Conservation (phyloP, 495 filamentous ascomycete species). For the Neurospora africana region DNA sequence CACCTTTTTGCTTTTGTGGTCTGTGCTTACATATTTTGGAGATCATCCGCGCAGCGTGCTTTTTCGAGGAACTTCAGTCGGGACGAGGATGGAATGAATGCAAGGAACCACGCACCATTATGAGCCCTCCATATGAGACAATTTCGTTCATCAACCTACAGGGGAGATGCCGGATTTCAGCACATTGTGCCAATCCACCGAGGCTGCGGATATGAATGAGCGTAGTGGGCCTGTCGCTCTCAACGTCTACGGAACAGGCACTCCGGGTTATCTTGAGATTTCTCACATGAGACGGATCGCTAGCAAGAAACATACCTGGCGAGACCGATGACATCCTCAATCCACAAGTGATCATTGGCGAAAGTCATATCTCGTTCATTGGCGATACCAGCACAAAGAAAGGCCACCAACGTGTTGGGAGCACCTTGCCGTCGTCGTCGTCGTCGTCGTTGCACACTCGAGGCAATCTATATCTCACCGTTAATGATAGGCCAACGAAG, state of each 20-base stretch:
- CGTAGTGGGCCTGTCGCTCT: not conserved
- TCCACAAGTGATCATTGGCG: not conserved
- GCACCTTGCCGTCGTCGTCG: not conserved
- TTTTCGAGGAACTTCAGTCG: not conserved
- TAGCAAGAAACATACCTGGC: not conserved
- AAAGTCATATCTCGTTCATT: not conserved
- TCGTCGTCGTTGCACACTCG: not conserved
- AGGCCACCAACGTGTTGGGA: not conserved
- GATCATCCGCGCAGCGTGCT: not conserved
- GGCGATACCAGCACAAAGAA: not conserved
- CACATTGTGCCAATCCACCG: not conserved
- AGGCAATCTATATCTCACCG: not conserved
- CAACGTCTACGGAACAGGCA: not conserved
- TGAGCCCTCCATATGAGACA: not conserved
- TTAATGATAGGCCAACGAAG: not conserved
- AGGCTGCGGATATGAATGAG: not conserved
- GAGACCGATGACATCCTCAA: not conserved
- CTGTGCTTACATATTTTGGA: not conserved
- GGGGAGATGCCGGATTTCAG: not conserved
- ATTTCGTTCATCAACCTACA: not conserved
- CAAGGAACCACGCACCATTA: not conserved
- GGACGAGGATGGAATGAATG: not conserved
- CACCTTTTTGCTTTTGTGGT: not conserved
- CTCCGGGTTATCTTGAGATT: not conserved
- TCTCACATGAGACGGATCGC: not conserved